Evolutionary conservation across 352 stramenopile species (phyloP).

Genomic region (Phytophthora foliorum): DNA sequence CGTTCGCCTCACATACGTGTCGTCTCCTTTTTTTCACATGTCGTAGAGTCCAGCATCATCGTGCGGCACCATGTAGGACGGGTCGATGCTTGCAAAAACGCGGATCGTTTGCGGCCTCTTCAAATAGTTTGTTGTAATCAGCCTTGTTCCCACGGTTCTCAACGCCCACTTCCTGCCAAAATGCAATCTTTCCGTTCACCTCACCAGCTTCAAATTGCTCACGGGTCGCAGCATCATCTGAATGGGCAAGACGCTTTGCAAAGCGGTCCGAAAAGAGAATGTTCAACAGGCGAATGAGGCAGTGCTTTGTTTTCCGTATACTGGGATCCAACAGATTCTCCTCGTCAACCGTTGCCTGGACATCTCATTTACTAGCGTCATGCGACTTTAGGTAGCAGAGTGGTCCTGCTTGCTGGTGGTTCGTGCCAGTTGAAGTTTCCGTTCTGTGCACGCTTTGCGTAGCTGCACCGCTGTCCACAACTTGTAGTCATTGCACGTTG

Average conservation of each 20-base stretch:
- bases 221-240: neutral
- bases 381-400: no score
- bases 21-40: neutral
- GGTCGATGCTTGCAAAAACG: neutral
- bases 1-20: neutral
- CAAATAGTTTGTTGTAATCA: neutral
- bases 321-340: neutral
- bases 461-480: no score
- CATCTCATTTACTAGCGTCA: no score
- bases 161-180: neutral
- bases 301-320: constrained; percentile 1
- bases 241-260: neutral
- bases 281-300: neutral
- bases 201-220: neutral
- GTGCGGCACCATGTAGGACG: neutral
- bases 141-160: neutral
- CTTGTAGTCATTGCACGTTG: no score
- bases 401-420: no score
- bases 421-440: no score
- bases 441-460: no score
- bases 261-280: neutral
- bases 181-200: neutral
- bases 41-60: neutral
- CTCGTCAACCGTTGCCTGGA: neutral
- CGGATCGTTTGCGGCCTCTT: neutral